Conservation (phyloP, 768 basidiomycete species). For the Kondoa malvinella region DNA sequence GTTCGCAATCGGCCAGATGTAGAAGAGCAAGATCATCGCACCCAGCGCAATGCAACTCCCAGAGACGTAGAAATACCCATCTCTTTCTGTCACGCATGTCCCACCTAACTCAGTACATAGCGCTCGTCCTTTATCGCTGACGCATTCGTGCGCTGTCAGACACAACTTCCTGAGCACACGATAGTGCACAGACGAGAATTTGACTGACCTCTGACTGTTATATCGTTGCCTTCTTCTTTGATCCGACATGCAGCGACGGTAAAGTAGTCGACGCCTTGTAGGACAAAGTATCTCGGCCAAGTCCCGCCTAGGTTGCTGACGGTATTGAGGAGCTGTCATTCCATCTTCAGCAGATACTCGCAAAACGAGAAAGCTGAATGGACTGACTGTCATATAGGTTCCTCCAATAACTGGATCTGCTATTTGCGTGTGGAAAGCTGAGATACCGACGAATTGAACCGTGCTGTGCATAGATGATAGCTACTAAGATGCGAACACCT, state of each 20-base stretch:
- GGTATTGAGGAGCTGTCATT: slow-evolving; percentile 66
- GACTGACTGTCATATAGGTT: slow-evolving; percentile 91
- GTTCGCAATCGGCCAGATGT: slow-evolving; percentile 66
- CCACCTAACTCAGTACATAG: slow-evolving; percentile 60
- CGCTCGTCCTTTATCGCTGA: slow-evolving; percentile 75
- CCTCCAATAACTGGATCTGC: slow-evolving; percentile 94
- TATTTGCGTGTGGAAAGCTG: slow-evolving; percentile 94
- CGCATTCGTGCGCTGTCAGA: slow-evolving; percentile 58
- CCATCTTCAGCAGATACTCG: background rate
- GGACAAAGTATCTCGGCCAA: slow-evolving; percentile 89
- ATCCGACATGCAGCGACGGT: slow-evolving; percentile 69
- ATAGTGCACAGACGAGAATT: slow-evolving; percentile 28
- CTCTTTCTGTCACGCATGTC: slow-evolving; percentile 60
- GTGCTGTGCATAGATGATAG: slow-evolving; percentile 42
- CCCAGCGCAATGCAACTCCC: slow-evolving; percentile 62
- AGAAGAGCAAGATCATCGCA: slow-evolving; percentile 51
- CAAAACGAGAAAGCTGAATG: background rate
- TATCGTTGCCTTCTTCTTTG: slow-evolving; percentile 33
- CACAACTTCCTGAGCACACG: slow-evolving; percentile 2
- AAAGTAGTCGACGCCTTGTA: slow-evolving; percentile 89
- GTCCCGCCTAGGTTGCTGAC: slow-evolving; percentile 94
- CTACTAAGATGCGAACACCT: background rate
- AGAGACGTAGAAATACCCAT: slow-evolving; percentile 82
- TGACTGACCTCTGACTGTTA: slow-evolving; percentile 33
- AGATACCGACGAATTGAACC: slow-evolving; percentile 96